These are phyloP conservation scores for Sarocladium strictum DNA, from an alignment of 2,329 filamentous ascomycete species.

Conservation along the genomic window DNA sequence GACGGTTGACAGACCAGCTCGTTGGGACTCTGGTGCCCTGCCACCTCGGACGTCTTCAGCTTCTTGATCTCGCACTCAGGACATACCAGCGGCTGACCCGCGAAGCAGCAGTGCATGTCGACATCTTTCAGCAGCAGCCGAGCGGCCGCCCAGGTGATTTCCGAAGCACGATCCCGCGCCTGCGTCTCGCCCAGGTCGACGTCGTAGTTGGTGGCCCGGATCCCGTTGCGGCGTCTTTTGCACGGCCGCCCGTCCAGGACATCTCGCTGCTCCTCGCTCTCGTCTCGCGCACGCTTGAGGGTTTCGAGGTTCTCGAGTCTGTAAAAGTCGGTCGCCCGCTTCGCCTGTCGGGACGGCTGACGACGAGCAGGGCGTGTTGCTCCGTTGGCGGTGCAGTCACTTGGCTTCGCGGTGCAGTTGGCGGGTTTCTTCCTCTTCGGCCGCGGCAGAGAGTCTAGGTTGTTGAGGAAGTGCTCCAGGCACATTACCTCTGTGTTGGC, in stretches of 20 bases:
- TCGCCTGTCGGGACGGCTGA: not conserved
- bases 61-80: not conserved
- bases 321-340: not conserved
- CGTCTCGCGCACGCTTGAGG: not conserved
- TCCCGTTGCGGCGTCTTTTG: not conserved
- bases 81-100: not conserved
- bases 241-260: not conserved
- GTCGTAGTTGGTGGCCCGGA: not conserved
- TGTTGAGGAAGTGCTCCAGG: slow-evolving; percentile 2
- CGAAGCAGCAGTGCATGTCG: not conserved
- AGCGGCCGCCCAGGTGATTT: not conserved
- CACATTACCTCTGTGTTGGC: not conserved
- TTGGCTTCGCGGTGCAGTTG: no score
- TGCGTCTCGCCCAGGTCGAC: not conserved
- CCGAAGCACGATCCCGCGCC: not conserved
- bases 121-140: not conserved
- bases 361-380: not conserved
- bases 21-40: not conserved
- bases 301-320: not conserved
- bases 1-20: not conserved
- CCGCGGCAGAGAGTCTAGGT: not conserved
- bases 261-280: not conserved
- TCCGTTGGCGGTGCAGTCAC: no score
- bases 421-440: not conserved
- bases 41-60: not conserved